A percentile compares a stretch with the other conserved stretches of the same genome.
phyloP scores from a whole-genome alignment of 192 early-diverging fungal genomes.

The Rhizophagus sp. region DNA sequence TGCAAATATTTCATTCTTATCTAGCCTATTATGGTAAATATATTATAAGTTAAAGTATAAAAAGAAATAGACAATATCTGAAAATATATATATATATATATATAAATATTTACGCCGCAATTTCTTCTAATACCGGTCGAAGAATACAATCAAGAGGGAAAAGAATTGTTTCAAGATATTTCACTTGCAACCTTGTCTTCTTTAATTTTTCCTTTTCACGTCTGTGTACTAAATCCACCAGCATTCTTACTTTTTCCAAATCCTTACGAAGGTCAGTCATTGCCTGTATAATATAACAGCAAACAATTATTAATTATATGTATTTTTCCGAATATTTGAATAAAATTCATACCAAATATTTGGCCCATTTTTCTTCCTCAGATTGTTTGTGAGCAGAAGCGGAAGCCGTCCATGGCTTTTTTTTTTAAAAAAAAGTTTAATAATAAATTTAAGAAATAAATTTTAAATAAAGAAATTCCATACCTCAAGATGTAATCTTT shows the following conservation, averaged over 20 bases:
- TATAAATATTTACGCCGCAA: slow-evolving; percentile 57
- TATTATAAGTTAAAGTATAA: not conserved
- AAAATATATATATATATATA: not conserved
- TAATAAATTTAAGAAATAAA: not conserved
- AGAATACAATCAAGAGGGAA: slow-evolving; percentile 74
- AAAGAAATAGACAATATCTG: not conserved
- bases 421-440: not conserved
- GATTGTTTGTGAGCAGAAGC: slow-evolving; percentile 73
- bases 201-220: slow-evolving; percentile 72
- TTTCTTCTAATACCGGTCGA: slow-evolving; percentile 61
- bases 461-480: not conserved
- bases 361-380: slow-evolving; percentile 73
- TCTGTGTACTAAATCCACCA: slow-evolving; percentile 76
- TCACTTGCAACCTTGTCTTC: slow-evolving; percentile 56
- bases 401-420: slow-evolving; percentile 90
- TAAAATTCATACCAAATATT: slow-evolving; percentile 51
- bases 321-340: not conserved
- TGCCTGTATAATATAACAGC: slow-evolving; percentile 29
- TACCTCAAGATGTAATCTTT: slow-evolving; percentile 93
- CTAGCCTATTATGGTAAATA: slow-evolving; percentile 31
- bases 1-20: slow-evolving; percentile 43
- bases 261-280: slow-evolving; percentile 69
- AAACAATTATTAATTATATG: not conserved
- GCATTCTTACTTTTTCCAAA: slow-evolving; percentile 84
- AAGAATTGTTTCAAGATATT: slow-evolving; percentile 65